Conservation (phyloP, 768 basidiomycete species). For the Amylocystis lapponica region DNA sequence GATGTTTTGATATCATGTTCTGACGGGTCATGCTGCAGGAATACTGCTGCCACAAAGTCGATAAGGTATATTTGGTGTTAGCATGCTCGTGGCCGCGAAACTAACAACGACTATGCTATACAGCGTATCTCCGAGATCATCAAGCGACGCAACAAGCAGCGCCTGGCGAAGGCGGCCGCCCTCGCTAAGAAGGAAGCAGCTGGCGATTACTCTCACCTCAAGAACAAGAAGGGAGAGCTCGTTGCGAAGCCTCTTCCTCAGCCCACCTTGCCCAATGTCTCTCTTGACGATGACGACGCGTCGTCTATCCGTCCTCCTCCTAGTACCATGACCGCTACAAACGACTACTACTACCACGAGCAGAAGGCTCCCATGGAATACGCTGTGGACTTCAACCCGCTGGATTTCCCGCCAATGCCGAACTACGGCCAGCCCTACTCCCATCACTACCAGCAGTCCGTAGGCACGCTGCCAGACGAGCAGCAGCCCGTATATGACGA, state of each 20-base stretch:
- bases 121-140: conserved; percentile 92
- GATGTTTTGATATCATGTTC: neutral
- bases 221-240: conserved; percentile 87
- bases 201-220: conserved; percentile 87
- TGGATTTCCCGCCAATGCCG: conserved; percentile 68
- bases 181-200: conserved; percentile 87
- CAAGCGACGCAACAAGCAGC: conserved; percentile 85
- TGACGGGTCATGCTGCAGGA: conserved; percentile 44
- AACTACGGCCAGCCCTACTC: conserved; percentile 63
- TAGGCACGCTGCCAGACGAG: conserved; percentile 51
- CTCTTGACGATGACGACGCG: conserved; percentile 76
- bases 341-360: conserved; percentile 48
- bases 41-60: conserved; percentile 98
- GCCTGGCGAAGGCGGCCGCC: conserved; percentile 72
- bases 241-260: conserved; percentile 80
- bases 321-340: conserved; percentile 42
- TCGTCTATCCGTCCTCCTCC: conserved; percentile 48
- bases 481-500: conserved; percentile 52
- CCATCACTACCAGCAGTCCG: conserved; percentile 54
- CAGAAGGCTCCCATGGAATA: conserved; percentile 33
- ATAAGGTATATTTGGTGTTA: conserved; percentile 60
- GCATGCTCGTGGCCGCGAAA: conserved; percentile 7
- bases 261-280: conserved; percentile 90
- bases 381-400: conserved; percentile 32
- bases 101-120: conserved; percentile 2